Evolutionary conservation across 108 stramenopile species (phyloP).

Genomic region (Cyclostephanos tholiformis): DNA sequence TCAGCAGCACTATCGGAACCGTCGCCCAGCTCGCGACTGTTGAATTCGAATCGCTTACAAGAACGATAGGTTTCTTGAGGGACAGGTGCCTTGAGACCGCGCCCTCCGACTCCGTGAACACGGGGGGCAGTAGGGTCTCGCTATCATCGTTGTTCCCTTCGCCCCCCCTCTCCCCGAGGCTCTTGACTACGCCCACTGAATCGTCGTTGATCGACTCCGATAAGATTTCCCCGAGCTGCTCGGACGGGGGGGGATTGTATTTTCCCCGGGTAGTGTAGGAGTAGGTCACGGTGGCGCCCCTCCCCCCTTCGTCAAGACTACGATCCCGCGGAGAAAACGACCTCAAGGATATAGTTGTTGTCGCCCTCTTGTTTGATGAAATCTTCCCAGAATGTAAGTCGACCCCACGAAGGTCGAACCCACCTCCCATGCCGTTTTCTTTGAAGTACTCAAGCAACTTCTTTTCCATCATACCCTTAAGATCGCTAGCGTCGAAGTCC

Average conservation of each 20-base stretch:
- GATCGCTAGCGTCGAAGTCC: slow-evolving; percentile 6
- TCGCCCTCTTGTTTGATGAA: background rate
- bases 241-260: slow-evolving; percentile 40
- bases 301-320: too few species aligned
- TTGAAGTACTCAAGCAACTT: background rate
- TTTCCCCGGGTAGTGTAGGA: slow-evolving; percentile 25
- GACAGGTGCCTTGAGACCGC: slow-evolving; percentile 28
- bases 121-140: background rate
- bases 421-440: background rate
- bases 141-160: background rate
- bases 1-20: slow-evolving; percentile 26
- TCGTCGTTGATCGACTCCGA: slow-evolving; percentile 39
- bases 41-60: background rate
- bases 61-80: slow-evolving; percentile 9
- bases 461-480: background rate
- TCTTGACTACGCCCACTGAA: background rate
- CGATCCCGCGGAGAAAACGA: slow-evolving; percentile 2
- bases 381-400: slow-evolving; percentile 25
- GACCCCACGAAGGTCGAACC: slow-evolving; percentile 23
- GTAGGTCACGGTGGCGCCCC: slow-evolving; percentile 22
- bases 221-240: slow-evolving; percentile 29
- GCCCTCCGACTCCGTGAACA: slow-evolving; percentile 21
- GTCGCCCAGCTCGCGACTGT: slow-evolving; percentile 27
- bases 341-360: background rate
- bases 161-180: slow-evolving; percentile 19